Evolutionary conservation across 2,329 filamentous ascomycete genomes (phyloP).

Genomic region (Hypoxylon sp.): DNA sequence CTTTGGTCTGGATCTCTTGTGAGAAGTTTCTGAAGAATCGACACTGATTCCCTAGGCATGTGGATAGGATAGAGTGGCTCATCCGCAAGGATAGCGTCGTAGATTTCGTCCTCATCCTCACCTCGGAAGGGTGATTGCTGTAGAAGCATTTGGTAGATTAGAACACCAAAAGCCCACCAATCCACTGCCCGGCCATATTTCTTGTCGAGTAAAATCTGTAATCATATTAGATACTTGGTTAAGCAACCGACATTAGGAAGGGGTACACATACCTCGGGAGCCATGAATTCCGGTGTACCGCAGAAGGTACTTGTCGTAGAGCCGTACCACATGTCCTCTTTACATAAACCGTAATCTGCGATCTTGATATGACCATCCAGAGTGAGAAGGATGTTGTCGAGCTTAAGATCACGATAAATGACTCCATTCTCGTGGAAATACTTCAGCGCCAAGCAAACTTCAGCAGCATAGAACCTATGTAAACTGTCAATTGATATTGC

Average conservation of each 20-base stretch:
- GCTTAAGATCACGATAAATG: slow-evolving; percentile 97
- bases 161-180: slow-evolving; percentile 99
- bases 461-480: slow-evolving; percentile 90
- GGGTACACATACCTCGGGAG: slow-evolving; percentile 80
- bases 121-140: slow-evolving; percentile 99
- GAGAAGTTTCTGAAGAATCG: slow-evolving; percentile 96
- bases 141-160: slow-evolving; percentile 99
- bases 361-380: slow-evolving; percentile 99
- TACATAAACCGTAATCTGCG: slow-evolving; percentile 98
- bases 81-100: slow-evolving; percentile 97
- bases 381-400: slow-evolving; percentile 90
- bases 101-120: slow-evolving; percentile 99
- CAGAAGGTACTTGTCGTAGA: slow-evolving; percentile 98
- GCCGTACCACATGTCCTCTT: slow-evolving; percentile 99
- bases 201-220: slow-evolving; percentile 93
- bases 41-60: slow-evolving; percentile 98
- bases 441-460: slow-evolving; percentile 96
- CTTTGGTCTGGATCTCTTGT: slow-evolving; percentile 95
- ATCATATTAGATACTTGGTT: slow-evolving; percentile 51
- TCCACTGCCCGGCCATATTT: slow-evolving; percentile 98
- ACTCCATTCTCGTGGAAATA: slow-evolving; percentile 99
- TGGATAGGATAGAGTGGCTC: slow-evolving; percentile 98
- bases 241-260: not conserved
- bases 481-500: slow-evolving; percentile 35
- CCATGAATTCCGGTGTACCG: slow-evolving; percentile 99